phyloP scores from a whole-genome alignment of 768 basidiomycete species.

The Hericium alpestre region DNA sequence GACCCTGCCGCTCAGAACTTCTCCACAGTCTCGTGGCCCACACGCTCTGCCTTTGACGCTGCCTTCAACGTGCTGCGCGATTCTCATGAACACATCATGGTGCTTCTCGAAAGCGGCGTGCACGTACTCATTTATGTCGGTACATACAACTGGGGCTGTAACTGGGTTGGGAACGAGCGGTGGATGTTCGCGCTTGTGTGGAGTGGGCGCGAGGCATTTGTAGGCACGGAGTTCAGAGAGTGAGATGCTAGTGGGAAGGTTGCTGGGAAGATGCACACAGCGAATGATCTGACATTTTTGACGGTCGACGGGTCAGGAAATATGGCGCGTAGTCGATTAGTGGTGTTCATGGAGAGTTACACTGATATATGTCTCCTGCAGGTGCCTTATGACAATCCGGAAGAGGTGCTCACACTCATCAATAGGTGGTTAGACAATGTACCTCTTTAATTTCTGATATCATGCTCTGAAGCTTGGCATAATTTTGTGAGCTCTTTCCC shows the following conservation, averaged over 20 bases:
- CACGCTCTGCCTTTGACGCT: not conserved
- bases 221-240: no score
- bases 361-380: constrained; percentile 11
- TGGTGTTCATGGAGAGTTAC: not conserved
- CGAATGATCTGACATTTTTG: constrained; percentile 49
- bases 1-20: no score
- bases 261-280: constrained; percentile 43
- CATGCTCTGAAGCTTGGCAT: no score
- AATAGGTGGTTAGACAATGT: constrained; percentile 31
- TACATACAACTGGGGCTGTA: constrained; percentile 45
- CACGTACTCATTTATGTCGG: constrained; percentile 43
- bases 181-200: constrained; percentile 52
- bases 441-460: no score
- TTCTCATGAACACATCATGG: constrained; percentile 32
- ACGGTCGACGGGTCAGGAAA: constrained; percentile 63
- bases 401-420: constrained; percentile 38
- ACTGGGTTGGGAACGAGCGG: no score
- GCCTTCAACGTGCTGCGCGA: constrained; percentile 24
- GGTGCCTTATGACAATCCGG: constrained; percentile 58
- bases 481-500: no score
- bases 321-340: constrained; percentile 34
- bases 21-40: no score
- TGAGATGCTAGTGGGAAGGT: no score
- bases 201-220: no score
- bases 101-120: constrained; percentile 41